These are phyloP conservation scores for Lasiodiplodia sp. DNA, from an alignment of 2,329 filamentous ascomycete species.

Conservation along the genomic window DNA sequence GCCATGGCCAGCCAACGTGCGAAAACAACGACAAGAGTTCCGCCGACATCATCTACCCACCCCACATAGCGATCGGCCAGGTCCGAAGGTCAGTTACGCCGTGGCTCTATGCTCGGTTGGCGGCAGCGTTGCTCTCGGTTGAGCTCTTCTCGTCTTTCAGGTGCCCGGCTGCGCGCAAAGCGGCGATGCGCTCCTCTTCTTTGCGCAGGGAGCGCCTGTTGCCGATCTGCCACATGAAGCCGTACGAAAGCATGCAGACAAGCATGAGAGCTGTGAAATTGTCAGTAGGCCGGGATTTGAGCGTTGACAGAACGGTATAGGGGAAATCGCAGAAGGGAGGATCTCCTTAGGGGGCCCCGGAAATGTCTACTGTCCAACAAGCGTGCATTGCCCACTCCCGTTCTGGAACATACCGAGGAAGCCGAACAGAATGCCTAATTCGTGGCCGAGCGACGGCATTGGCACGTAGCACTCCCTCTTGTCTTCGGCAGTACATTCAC, in stretches of 20 bases:
- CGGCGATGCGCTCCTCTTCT: slow-evolving; percentile 35
- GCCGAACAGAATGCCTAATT: slow-evolving; percentile 38
- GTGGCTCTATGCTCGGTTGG: background rate
- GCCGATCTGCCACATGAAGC: slow-evolving; percentile 35
- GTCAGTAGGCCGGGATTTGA: background rate
- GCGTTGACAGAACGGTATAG: background rate
- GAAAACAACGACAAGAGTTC: background rate
- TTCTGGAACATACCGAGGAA: slow-evolving; percentile 34
- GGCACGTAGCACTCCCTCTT: slow-evolving; percentile 29
- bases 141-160: slow-evolving; percentile 30
- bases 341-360: background rate
- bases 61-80: background rate
- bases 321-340: background rate
- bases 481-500: slow-evolving; percentile 24
- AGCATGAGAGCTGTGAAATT: slow-evolving; percentile 35
- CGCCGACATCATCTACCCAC: background rate
- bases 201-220: slow-evolving; percentile 34
- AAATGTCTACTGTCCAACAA: background rate
- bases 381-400: background rate
- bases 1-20: background rate
- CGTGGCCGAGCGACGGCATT: slow-evolving; percentile 36
- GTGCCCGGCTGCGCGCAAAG: slow-evolving; percentile 33
- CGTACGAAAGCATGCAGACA: slow-evolving; percentile 34
- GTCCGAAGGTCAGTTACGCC: background rate
- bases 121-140: background rate